A percentile compares a stretch with the other conserved stretches of the same genome.
Conservation (phyloP, 208 protist species). For the Leishmania arabica region DNA sequence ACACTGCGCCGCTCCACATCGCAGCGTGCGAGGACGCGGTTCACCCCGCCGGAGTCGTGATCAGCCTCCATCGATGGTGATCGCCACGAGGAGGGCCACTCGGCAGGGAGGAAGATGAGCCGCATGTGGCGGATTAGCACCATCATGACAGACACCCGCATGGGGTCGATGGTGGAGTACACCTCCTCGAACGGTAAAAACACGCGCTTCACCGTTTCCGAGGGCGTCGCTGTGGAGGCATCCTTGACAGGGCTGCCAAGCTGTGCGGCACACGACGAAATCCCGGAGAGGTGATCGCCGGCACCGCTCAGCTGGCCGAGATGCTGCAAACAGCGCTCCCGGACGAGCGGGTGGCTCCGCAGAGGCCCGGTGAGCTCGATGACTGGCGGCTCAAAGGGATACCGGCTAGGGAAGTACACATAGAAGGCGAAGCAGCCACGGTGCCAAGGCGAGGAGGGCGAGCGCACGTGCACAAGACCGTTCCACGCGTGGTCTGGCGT, state of each 20-base stretch:
- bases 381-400: slow-evolving; percentile 69
- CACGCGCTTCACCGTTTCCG: slow-evolving; percentile 6
- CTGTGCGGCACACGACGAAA: not conserved
- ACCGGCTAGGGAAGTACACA: slow-evolving; percentile 55
- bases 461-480: slow-evolving; percentile 50
- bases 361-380: slow-evolving; percentile 45
- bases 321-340: slow-evolving; percentile 19
- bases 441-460: slow-evolving; percentile 62
- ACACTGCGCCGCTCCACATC: slow-evolving; percentile 54
- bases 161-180: slow-evolving; percentile 62
- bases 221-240: not conserved
- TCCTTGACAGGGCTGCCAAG: not conserved
- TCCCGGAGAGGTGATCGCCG: not conserved
- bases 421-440: slow-evolving; percentile 63
- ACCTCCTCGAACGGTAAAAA: slow-evolving; percentile 58
- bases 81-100: slow-evolving; percentile 42
- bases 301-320: slow-evolving; percentile 9
- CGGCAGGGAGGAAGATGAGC: slow-evolving; percentile 53
- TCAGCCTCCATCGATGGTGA: not conserved
- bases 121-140: slow-evolving; percentile 55
- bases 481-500: slow-evolving; percentile 31
- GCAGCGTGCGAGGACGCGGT: slow-evolving; percentile 40
- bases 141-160: slow-evolving; percentile 72
- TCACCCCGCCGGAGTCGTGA: slow-evolving; percentile 8
- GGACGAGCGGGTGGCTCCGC: slow-evolving; percentile 67